Conservation (phyloP, 345 rosid species). For the Euphorbia lathyris region DNA sequence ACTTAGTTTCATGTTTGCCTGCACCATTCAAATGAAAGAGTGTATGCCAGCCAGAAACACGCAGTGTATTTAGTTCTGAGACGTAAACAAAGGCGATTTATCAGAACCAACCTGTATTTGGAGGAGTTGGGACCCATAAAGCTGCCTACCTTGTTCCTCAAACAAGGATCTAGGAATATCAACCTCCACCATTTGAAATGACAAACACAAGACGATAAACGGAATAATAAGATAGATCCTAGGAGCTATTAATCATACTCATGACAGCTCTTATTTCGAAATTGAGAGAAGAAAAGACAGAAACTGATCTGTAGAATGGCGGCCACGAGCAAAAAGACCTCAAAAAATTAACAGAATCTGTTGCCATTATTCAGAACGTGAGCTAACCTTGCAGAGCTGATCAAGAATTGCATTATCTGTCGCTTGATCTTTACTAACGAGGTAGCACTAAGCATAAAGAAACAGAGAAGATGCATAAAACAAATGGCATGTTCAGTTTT, state of each 20-base stretch:
- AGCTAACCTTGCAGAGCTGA: slow-evolving; percentile 65
- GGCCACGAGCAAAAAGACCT: background rate
- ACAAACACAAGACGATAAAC: background rate
- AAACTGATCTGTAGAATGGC: background rate
- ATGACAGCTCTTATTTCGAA: background rate
- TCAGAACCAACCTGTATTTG: slow-evolving; percentile 62
- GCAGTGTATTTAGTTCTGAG: background rate
- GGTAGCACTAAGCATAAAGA: no score
- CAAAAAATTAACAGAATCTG: slow-evolving; percentile 12
- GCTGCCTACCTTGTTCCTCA: slow-evolving; percentile 94
- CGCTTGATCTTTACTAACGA: slow-evolving; percentile 86
- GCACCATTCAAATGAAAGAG: slow-evolving; percentile 22
- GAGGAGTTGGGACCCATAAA: slow-evolving; percentile 86
- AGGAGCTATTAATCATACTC: slow-evolving; percentile 1
- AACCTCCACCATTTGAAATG: slow-evolving; percentile 76
- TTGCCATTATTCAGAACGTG: slow-evolving; percentile 11
- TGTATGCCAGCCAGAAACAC: background rate
- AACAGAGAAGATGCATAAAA: no score
- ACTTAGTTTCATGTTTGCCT: slow-evolving; percentile 71
- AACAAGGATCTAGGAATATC: slow-evolving; percentile 83
- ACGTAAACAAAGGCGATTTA: background rate
- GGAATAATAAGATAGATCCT: background rate
- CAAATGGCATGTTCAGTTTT: no score
- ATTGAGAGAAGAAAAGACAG: background rate
- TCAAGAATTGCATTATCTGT: slow-evolving; percentile 91